These are phyloP conservation scores for Sporothrix phasma DNA, from an alignment of 2,329 filamentous ascomycete genomes.

Conservation along the genomic window DNA sequence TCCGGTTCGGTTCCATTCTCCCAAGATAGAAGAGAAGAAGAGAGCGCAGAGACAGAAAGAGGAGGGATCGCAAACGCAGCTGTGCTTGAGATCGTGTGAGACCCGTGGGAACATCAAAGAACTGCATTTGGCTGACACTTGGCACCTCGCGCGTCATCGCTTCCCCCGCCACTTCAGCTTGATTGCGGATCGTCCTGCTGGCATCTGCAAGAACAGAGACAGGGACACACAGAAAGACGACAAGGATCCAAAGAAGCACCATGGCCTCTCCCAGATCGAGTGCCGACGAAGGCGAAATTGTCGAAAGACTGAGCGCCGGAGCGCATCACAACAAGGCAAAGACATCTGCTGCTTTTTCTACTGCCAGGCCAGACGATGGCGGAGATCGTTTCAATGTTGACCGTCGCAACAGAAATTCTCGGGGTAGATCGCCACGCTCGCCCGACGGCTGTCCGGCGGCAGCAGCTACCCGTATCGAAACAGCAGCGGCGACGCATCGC, in stretches of 20 bases:
- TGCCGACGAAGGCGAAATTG: constrained; percentile 81
- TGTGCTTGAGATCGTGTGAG: no score
- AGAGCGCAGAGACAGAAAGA: background rate
- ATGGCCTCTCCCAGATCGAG: constrained; percentile 38
- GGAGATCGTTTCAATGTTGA: constrained; percentile 78
- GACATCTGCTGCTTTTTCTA: constrained; percentile 51
- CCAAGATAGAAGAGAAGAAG: background rate
- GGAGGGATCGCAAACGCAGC: no score
- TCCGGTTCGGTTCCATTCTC: constrained; percentile 22
- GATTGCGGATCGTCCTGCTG: constrained; percentile 18
- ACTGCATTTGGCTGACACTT: constrained; percentile 17
- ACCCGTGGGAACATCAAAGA: background rate
- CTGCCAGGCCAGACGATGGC: constrained; percentile 32
- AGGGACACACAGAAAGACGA: background rate
- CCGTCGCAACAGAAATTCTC: constrained; percentile 70
- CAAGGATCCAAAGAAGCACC: background rate
- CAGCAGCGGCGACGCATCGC: constrained; percentile 23
- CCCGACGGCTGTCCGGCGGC: constrained; percentile 30
- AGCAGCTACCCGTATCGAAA: constrained; percentile 34
- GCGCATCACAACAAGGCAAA: constrained; percentile 69
- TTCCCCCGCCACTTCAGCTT: constrained; percentile 16
- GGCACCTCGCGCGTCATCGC: constrained; percentile 1
- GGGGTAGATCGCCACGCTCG: constrained; percentile 48
- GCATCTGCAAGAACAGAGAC: background rate
- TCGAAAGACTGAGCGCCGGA: constrained; percentile 54